Base-by-base conservation (phyloP, 148 eudicot genomes). In the Rhododendron ferrugineum region DNA sequence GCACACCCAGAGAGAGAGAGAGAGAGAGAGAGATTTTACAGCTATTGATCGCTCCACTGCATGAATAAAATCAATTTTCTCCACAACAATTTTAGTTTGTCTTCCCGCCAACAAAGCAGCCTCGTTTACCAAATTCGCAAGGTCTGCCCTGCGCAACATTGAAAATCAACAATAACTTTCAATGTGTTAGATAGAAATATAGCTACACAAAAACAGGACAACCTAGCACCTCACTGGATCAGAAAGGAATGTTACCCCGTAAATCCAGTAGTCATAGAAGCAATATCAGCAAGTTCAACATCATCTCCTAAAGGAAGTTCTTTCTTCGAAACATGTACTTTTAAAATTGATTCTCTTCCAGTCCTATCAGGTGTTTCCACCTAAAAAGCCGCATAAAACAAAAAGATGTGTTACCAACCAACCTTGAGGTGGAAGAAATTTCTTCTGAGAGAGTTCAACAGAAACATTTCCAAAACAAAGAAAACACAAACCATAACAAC, bases 31-130 rank as follows among this genome's bases (percentile, higher is more conserved):
- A 83, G 60, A 77, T 60, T 49, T 82, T 93, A 96, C 99, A 85
- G 98, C 99, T 82, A 96, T 84, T 77, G 99, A 95, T 82, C 99
- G 91, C 89, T 96, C 99, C 88, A 96, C 96, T 2, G 99, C 99
- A 36, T 93, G 91, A 85, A 95, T 93, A 85, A 96, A 96, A 86
- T 96, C 99, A 78, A 90, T 87, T 89, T 90, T 96, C 89, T 93
- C 99, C 80, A 96, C 99, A 78, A 92, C 79, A n/a, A 83, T 34
- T 91, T 96, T 96, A 88, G 80, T 95, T 74, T 88, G 87, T 89
- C 99, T 93, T 62, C 98, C 99, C 40, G 99, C 99, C 93, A 96
- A 88, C 86, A 96, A 88, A 86, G 99, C 99, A 87, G 99, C 99
- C 92, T 96, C 99, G 86, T 96, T 96, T 72, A 96, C 99, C 91